Evolutionary conservation across 371 early-diverging fungal genomes (phyloP).

Genomic region (Zychaea mexicana): DNA sequence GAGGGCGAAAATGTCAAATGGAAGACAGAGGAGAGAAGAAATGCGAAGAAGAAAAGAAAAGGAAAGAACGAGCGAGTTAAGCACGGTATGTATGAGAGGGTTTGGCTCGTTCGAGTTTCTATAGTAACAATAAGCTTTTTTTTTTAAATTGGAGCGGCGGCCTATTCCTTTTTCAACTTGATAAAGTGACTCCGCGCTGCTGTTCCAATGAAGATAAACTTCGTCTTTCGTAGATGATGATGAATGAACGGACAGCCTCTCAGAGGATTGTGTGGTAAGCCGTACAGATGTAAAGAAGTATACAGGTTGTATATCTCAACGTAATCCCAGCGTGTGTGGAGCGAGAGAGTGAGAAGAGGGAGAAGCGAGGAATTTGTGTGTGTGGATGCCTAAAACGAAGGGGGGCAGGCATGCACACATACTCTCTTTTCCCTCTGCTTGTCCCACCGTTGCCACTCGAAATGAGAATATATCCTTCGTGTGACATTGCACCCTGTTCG

Average conservation of each 20-base stretch:
- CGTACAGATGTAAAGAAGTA: no score
- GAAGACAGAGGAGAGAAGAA: neutral
- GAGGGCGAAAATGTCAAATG: neutral
- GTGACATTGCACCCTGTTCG: conserved; percentile 1
- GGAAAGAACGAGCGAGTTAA: neutral
- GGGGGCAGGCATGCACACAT: neutral
- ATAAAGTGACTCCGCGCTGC: no score
- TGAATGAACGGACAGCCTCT: no score
- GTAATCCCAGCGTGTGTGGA: no score
- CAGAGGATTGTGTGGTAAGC: no score
- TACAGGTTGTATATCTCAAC: no score
- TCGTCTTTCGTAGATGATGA: no score
- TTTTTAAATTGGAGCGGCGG: neutral
- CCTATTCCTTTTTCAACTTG: neutral
- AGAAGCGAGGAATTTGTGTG: neutral
- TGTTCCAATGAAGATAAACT: no score
- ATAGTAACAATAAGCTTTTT: neutral
- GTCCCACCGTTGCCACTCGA: neutral
- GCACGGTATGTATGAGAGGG: neutral
- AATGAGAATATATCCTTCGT: neutral
- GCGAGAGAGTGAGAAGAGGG: neutral
- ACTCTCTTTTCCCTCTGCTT: neutral
- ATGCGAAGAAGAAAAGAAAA: neutral
- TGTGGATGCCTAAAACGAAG: neutral
- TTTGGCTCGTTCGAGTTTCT: no score